Conservation (phyloP, 257 asterid genomes). For the Echites panduratus region DNA sequence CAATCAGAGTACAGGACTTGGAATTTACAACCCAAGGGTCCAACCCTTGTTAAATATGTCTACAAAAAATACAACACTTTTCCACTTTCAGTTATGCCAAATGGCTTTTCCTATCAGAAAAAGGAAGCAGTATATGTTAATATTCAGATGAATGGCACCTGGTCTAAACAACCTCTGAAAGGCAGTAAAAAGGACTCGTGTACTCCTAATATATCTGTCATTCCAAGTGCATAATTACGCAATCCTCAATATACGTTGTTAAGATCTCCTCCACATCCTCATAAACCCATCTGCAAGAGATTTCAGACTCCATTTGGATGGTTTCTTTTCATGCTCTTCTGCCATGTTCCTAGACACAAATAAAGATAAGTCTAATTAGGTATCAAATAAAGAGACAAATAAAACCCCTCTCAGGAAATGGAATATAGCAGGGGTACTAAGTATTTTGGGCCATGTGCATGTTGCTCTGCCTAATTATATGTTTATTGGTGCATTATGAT, state of each 20-base stretch:
- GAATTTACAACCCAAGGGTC: neutral
- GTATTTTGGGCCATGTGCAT: neutral
- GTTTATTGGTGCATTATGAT: neutral
- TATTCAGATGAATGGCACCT: neutral
- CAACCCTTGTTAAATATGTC: neutral
- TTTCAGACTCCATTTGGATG: slow-evolving; percentile 68
- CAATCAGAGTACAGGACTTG: neutral
- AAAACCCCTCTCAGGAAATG: neutral
- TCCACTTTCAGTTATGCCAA: neutral
- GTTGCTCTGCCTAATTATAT: neutral
- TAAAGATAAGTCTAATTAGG: neutral
- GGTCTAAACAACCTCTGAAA: neutral
- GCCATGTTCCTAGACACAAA: slow-evolving; percentile 31
- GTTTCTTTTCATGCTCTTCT: slow-evolving; percentile 31
- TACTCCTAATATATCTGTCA: neutral
- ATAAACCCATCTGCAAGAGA: slow-evolving; percentile 70
- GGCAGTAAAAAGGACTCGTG: neutral
- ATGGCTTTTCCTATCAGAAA: too few species aligned
- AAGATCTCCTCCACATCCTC: slow-evolving; percentile 51
- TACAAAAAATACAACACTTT: neutral
- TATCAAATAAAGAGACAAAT: neutral
- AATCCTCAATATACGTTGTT: slow-evolving; percentile 2
- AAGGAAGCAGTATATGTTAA: too few species aligned
- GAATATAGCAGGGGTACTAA: neutral
- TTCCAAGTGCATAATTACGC: neutral